phyloP scores from a whole-genome alignment of 1,139 yeast species.

The Diutina scorzettiae region DNA sequence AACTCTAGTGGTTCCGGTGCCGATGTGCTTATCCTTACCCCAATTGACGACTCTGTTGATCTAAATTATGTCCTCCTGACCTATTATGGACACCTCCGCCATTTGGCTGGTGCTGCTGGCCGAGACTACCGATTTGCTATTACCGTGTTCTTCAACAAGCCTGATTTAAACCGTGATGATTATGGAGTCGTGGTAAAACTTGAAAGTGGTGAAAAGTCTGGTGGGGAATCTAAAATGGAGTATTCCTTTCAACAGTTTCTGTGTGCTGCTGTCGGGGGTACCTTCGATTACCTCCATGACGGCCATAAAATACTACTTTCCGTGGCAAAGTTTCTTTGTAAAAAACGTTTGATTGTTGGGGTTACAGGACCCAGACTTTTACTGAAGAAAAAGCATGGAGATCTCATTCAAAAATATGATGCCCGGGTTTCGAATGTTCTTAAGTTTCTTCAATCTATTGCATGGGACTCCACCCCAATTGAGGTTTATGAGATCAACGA shows the following conservation, averaged over 20 bases:
- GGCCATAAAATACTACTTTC: slow-evolving; percentile 86
- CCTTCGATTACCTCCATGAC: slow-evolving; percentile 92
- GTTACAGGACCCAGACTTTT: slow-evolving; percentile 72
- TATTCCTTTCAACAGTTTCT: neutral
- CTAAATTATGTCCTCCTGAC: slow-evolving; percentile 18
- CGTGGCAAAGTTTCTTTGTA: slow-evolving; percentile 53
- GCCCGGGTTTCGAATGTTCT: slow-evolving; percentile 29
- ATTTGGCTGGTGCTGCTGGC: slow-evolving; percentile 13
- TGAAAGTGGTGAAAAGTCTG: slow-evolving; percentile 1
- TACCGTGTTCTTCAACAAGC: slow-evolving; percentile 20
- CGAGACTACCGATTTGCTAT: slow-evolving; percentile 20
- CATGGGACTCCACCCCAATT: slow-evolving; percentile 15
- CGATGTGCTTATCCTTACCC: slow-evolving; percentile 16
- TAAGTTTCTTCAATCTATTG: slow-evolving; percentile 34
- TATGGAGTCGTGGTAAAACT: neutral
- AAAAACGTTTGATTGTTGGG: slow-evolving; percentile 54
- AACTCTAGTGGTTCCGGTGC: slow-evolving; percentile 9
- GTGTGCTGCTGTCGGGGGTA: slow-evolving; percentile 72
- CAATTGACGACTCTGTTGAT: slow-evolving; percentile 13
- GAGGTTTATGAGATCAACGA: slow-evolving; percentile 55
- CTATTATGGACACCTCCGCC: slow-evolving; percentile 18
- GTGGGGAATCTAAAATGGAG: neutral
- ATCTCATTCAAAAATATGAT: slow-evolving; percentile 49
- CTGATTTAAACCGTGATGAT: neutral
- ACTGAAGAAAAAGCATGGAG: slow-evolving; percentile 61